Conservation (phyloP, 202 grass and related monocot species). For the Dendrocalamus latiflorus region DNA sequence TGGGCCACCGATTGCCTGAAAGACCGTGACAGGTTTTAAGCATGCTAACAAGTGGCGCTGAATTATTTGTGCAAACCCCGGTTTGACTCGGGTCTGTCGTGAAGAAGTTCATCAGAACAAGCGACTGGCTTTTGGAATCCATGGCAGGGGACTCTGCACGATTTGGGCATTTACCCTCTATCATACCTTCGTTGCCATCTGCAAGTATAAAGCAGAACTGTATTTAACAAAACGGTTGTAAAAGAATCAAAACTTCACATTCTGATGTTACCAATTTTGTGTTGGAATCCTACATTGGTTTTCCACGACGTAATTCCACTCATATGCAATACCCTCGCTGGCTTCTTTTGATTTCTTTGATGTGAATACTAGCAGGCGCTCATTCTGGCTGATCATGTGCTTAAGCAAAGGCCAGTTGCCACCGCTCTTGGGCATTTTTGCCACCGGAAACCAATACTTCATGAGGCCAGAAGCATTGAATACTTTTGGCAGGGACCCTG, state of each 20-base stretch:
- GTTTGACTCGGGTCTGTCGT: constrained; percentile 35
- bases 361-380: constrained; percentile 76
- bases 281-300: constrained; percentile 57
- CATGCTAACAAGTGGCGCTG: constrained; percentile 75
- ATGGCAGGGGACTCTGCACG: constrained; percentile 64
- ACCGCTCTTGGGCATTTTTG: constrained; percentile 73
- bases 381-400: constrained; percentile 66
- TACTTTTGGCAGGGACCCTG: constrained; percentile 55
- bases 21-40: constrained; percentile 64
- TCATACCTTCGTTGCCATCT: constrained; percentile 81
- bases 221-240: not conserved
- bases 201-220: constrained; percentile 9
- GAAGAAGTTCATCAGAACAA: constrained; percentile 96
- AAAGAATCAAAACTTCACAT: not conserved
- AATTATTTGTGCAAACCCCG: constrained; percentile 64
- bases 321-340: constrained; percentile 58
- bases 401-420: constrained; percentile 74
- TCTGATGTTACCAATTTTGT: not conserved
- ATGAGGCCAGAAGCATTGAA: constrained; percentile 76
- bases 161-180: constrained; percentile 57
- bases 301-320: constrained; percentile 88
- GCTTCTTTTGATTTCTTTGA: constrained; percentile 66
- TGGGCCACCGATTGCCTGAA: constrained; percentile 78
- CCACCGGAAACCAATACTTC: constrained; percentile 80
- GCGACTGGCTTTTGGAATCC: constrained; percentile 64